Percentiles rank a stretch among this genome's conserved stretches.
Evolutionary conservation across 1,284 basidiomycete species (phyloP).

Genomic region (Ustilago nuda): DNA sequence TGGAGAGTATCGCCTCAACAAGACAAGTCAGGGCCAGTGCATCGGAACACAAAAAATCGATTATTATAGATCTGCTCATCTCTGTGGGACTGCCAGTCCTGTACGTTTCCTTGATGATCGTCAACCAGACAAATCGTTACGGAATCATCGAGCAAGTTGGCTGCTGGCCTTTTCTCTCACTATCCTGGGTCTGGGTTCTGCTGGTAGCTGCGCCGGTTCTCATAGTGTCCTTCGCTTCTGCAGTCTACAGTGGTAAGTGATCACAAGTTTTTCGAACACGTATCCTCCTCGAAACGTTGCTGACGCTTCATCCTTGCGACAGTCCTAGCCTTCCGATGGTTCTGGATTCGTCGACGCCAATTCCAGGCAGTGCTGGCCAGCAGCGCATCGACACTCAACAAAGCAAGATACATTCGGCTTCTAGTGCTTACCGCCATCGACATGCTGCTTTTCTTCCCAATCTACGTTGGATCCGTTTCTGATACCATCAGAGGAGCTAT

Average conservation of each 20-base stretch:
- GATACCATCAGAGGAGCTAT: conserved; percentile 5
- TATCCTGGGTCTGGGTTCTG: conserved; percentile 18
- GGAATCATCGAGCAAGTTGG: conserved; percentile 19
- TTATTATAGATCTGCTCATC: conserved; percentile 23
- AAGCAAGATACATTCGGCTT: conserved; percentile 16
- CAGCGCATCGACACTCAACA: conserved; percentile 21
- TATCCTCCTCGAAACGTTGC: neutral
- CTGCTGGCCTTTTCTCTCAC: conserved; percentile 19
- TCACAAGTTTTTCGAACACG: neutral
- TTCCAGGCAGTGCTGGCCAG: conserved; percentile 25
- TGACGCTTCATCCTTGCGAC: neutral
- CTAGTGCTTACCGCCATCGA: conserved; percentile 16
- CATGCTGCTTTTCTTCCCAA: conserved; percentile 21
- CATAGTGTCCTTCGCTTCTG: conserved; percentile 12
- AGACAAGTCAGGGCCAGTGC: conserved; percentile 12
- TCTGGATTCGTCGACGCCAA: conserved; percentile 28
- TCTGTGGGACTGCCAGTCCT: conserved; percentile 21
- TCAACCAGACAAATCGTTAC: conserved; percentile 24
- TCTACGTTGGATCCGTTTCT: conserved; percentile 7
- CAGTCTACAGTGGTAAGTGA: conserved; percentile 24
- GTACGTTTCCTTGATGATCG: conserved; percentile 24
- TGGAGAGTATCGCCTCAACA: conserved; percentile 27
- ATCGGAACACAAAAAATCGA: conserved; percentile 8
- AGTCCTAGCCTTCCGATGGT: conserved; percentile 33
- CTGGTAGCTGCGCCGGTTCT: conserved; percentile 15